Evolutionary conservation across 1,284 basidiomycete genomes (phyloP).

Genomic region (Vanrija pseudolonga): DNA sequence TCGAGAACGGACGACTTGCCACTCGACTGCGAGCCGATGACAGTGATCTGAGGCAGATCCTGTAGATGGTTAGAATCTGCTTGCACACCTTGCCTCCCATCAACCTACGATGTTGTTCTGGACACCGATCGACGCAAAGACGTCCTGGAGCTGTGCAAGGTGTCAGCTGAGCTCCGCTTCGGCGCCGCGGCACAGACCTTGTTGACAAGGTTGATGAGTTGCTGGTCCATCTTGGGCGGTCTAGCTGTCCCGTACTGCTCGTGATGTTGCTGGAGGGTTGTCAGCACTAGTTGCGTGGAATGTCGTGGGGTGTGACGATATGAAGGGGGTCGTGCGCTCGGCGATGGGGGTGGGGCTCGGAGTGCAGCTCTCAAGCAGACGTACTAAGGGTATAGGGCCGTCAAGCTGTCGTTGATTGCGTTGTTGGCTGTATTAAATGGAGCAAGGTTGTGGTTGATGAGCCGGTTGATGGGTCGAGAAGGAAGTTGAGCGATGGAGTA

Average conservation of each 20-base stretch:
- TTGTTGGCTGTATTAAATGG: no score
- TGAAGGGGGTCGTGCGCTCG: not conserved
- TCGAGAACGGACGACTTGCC: slow-evolving; percentile 56
- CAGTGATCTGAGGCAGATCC: slow-evolving; percentile 58
- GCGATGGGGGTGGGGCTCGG: not conserved
- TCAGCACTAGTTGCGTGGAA: not conserved
- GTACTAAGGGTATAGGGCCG: not conserved
- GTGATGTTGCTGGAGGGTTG: slow-evolving; percentile 1
- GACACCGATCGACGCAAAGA: slow-evolving; percentile 53
- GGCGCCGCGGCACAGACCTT: slow-evolving; percentile 33
- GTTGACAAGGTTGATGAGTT: slow-evolving; percentile 51
- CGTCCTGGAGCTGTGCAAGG: slow-evolving; percentile 52
- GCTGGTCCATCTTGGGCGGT: slow-evolving; percentile 45
- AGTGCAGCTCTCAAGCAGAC: not conserved
- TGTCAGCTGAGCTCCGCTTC: not conserved
- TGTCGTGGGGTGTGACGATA: not conserved
- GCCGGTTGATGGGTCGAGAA: no score
- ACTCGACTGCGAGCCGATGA: slow-evolving; percentile 55
- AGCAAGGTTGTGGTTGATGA: no score
- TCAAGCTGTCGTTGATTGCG: no score
- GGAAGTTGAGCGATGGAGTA: no score
- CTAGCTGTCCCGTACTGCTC: slow-evolving; percentile 1
- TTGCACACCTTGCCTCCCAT: not conserved
- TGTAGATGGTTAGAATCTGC: slow-evolving; percentile 12
- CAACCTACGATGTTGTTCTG: slow-evolving; percentile 49